Percentiles rank a stretch among this genome's conserved stretches.
Conservation (phyloP, 2,329 filamentous ascomycete species). For the Scedosporium boydii region DNA sequence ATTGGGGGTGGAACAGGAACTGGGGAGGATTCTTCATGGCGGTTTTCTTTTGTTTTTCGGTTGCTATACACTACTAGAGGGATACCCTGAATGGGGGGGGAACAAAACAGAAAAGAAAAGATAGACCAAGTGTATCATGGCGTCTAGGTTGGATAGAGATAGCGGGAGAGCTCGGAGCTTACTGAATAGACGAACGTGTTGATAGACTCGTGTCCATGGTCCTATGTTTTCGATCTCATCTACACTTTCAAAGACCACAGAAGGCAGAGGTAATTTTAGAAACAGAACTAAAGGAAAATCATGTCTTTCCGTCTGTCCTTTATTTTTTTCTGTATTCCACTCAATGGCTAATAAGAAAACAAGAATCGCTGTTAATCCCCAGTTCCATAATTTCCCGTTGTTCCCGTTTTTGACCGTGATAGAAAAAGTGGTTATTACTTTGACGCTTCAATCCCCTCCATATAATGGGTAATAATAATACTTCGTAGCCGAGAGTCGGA, state of each 20-base stretch:
- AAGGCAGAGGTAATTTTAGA: neutral
- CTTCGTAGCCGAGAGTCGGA: neutral
- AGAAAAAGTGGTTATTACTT: neutral
- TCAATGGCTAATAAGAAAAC: neutral
- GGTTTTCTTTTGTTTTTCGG: neutral
- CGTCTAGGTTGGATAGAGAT: neutral
- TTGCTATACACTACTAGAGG: slow-evolving; percentile 1
- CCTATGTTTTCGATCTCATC: no score
- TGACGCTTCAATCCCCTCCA: neutral
- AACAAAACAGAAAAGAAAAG: neutral
- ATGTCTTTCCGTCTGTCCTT: neutral
- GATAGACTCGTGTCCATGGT: no score
- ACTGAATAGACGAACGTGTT: no score
- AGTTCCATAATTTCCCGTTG: neutral
- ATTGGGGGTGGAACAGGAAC: neutral
- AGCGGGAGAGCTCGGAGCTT: neutral
- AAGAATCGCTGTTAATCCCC: neutral
- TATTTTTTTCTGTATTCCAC: neutral
- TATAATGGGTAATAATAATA: neutral
- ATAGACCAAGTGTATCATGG: neutral
- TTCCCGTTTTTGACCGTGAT: neutral
- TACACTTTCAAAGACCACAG: no score
- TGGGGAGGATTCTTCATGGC: neutral
- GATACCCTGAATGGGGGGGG: neutral
- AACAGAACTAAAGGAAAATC: neutral